Conservation (phyloP, 345 rosid species). For the Acer campestre region DNA sequence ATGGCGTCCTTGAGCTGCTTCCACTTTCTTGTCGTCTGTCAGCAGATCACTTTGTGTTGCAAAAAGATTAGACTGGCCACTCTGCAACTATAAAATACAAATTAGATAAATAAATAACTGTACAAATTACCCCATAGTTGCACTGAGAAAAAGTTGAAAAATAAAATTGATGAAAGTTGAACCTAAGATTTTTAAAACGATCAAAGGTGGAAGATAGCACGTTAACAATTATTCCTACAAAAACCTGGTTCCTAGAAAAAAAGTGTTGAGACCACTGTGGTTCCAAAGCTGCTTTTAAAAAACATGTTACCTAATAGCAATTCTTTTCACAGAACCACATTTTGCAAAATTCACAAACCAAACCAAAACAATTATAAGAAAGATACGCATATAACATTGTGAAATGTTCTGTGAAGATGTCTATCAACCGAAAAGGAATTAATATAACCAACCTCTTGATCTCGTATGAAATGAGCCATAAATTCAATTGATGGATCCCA, state of each 20-base stretch:
- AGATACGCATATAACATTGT: not conserved
- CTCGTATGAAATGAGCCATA: not conserved
- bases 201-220: not conserved
- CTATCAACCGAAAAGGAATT: not conserved
- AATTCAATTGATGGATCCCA: not conserved
- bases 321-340: not conserved
- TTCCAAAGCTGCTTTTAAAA: not conserved
- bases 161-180: not conserved
- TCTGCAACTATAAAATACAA: conserved; percentile 19
- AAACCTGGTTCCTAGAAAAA: conserved; percentile 9
- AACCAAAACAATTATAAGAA: too few relatives aligned
- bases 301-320: not conserved
- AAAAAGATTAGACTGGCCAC: conserved; percentile 12
- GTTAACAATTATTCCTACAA: not conserved
- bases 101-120: not conserved
- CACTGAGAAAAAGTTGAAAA: not conserved
- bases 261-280: not conserved
- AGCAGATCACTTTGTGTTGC: conserved; percentile 15
- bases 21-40: conserved; percentile 1
- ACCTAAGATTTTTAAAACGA: not conserved
- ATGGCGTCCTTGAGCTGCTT: not conserved
- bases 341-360: conserved; percentile 1
- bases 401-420: not conserved
- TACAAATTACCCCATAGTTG: conserved; percentile 13
- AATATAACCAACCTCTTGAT: not conserved